Percentiles rank a stretch among this genome's conserved stretches.
Evolutionary conservation across 2,329 filamentous ascomycete genomes (phyloP).

Genomic region (Neonectria faginata): DNA sequence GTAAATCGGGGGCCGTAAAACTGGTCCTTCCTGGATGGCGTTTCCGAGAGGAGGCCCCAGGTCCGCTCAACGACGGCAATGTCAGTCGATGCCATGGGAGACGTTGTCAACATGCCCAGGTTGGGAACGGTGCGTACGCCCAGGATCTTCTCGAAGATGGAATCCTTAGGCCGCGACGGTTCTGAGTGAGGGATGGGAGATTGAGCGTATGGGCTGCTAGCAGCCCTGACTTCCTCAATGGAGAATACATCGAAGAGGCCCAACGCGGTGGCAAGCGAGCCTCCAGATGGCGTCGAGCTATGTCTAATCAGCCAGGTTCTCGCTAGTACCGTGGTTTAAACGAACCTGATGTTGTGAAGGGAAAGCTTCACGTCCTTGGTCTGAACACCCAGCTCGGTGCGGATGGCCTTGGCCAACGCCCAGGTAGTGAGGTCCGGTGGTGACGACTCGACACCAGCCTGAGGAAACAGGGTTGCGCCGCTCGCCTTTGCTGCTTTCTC

Average conservation of each 20-base stretch:
- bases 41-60: conserved; percentile 69
- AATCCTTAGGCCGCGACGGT: conserved; percentile 40
- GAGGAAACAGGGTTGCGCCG: conserved; percentile 71
- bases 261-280: conserved; percentile 76
- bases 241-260: conserved; percentile 66
- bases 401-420: conserved; percentile 63
- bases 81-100: conserved; percentile 62
- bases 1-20: conserved; percentile 72
- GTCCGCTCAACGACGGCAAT: conserved; percentile 68
- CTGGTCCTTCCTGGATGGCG: conserved; percentile 57
- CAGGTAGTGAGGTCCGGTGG: conserved; percentile 70
- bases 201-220: conserved; percentile 64
- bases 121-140: conserved; percentile 62
- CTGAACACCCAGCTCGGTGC: conserved; percentile 60
- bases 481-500: conserved; percentile 62
- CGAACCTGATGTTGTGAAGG: conserved; percentile 57
- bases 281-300: conserved; percentile 66
- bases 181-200: conserved; percentile 66
- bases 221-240: conserved; percentile 59
- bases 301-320: conserved; percentile 21
- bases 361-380: conserved; percentile 67
- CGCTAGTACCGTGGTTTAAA: conserved; percentile 23
- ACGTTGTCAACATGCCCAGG: conserved; percentile 68
- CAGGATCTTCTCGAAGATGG: conserved; percentile 59
- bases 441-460: conserved; percentile 72